Base-by-base conservation (phyloP, 345 rosid genomes). In the Litchi chinensis region DNA sequence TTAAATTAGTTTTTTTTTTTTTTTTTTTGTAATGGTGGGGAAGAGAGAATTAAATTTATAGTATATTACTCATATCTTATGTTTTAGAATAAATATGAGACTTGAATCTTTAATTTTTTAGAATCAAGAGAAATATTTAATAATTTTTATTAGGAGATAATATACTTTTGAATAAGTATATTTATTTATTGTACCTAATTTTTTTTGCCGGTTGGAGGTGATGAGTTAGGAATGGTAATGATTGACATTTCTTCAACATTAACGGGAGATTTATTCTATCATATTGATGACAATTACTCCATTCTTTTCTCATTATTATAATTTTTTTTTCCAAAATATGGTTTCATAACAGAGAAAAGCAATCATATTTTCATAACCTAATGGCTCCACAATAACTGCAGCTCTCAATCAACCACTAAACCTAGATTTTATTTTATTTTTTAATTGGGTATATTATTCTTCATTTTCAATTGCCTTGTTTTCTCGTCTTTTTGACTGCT, bases 301-400 rank as follows among this genome's bases (percentile, higher is more conserved):
- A 54, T 21, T 48, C 32, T 43, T 18, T 62, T 7, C 68, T 74
- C n/a, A 24, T 32, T 21, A 39, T 19, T 37, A 56, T 66, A 66
- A 32, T 37, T 11, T 66, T 39, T 28, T 16, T 32, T 5, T 56
- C 48, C 40, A 54, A 56, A 24, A 32, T 26, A 37, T 28, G 28
- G 65, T 32, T 52, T 71, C 54, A 50, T 40, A 16, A 28, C 13
- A 24, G 18, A 5, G 9, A 26, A 43, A 72, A 32, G 37, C 37
- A 32, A 32, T 32, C 37, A 32, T 32, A 32, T 32, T 32, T 32
- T 74, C 77, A 46, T 10, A 48, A 26, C 26, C 70, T 28, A 28
- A 19, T 28, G 72, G 79, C 79, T 76, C 79, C 71, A 65, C 78
- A 65, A 10, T 65, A 44, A 65, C 71, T 28, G 59, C 10, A 5